These are phyloP conservation scores for Exserohilum turcica DNA, from an alignment of 2,329 filamentous ascomycete genomes.

Conservation along the genomic window DNA sequence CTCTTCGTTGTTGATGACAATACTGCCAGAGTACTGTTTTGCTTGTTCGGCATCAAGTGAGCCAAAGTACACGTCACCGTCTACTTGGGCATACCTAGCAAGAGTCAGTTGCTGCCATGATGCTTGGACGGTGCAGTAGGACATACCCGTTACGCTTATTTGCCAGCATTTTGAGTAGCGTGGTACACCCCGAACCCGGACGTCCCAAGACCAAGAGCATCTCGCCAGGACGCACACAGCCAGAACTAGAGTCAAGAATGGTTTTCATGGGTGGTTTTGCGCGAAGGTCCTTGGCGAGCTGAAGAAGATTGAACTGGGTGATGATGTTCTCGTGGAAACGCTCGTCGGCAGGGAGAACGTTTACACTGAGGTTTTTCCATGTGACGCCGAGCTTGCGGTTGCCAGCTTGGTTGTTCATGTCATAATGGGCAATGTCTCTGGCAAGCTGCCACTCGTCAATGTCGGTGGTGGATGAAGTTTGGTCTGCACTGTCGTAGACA, in stretches of 20 bases:
- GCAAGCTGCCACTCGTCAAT: slow-evolving; percentile 33
- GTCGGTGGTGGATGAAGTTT: slow-evolving; percentile 21
- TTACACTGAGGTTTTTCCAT: slow-evolving; percentile 74
- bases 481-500: slow-evolving; percentile 2
- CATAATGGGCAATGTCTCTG: slow-evolving; percentile 23
- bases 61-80: slow-evolving; percentile 56
- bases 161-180: slow-evolving; percentile 71
- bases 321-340: slow-evolving; percentile 67
- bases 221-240: slow-evolving; percentile 69
- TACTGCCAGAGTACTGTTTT: slow-evolving; percentile 76
- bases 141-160: slow-evolving; percentile 60
- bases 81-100: slow-evolving; percentile 62
- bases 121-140: slow-evolving; percentile 5
- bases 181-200: slow-evolving; percentile 55
- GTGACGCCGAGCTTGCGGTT: slow-evolving; percentile 61
- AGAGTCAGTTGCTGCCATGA: slow-evolving; percentile 32
- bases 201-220: slow-evolving; percentile 75
- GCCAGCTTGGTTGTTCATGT: slow-evolving; percentile 22
- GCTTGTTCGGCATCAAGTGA: slow-evolving; percentile 73
- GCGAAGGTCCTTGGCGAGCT: slow-evolving; percentile 49
- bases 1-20: slow-evolving; percentile 67
- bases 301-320: slow-evolving; percentile 53
- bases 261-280: slow-evolving; percentile 58
- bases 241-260: slow-evolving; percentile 68
- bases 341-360: slow-evolving; percentile 66